These are phyloP conservation scores for Capsicum chinense DNA, from an alignment of 257 asterid genomes.

Conservation along the genomic window DNA sequence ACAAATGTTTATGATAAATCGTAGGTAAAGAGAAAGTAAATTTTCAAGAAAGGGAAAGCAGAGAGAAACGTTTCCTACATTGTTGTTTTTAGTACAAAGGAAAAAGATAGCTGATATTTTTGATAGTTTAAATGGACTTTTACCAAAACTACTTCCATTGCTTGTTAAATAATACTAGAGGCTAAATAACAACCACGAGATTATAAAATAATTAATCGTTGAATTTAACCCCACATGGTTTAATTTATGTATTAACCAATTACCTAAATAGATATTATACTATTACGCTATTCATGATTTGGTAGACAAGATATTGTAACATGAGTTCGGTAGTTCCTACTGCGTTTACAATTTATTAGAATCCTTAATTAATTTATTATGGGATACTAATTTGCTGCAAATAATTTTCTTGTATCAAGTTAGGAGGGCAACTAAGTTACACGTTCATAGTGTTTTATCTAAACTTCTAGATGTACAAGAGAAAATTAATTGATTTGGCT, in stretches of 20 bases:
- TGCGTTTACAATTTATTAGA: neutral
- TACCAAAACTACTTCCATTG: neutral
- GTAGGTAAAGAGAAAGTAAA: neutral
- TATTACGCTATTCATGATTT: constrained; percentile 14
- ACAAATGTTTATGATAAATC: neutral
- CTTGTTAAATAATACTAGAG: neutral
- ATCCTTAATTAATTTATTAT: neutral
- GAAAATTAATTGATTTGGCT: constrained; percentile 9
- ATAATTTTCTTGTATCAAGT: neutral
- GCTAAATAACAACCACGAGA: neutral
- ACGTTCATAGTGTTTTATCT: neutral
- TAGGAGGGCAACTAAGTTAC: neutral
- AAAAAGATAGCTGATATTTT: neutral
- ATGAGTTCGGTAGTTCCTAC: constrained; percentile 19
- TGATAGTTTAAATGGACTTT: neutral
- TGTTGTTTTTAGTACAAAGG: neutral
- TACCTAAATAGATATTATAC: neutral
- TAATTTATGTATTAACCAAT: neutral
- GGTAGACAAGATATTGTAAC: constrained; percentile 1
- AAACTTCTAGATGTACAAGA: neutral
- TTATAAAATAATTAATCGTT: constrained; percentile 14
- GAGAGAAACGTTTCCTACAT: neutral
- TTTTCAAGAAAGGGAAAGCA: constrained; percentile 1
- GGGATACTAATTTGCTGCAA: neutral
- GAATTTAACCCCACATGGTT: neutral